These are phyloP conservation scores for Pseudotsuga menziesii DNA, from an alignment of 75 land plant species.

Conservation along the genomic window DNA sequence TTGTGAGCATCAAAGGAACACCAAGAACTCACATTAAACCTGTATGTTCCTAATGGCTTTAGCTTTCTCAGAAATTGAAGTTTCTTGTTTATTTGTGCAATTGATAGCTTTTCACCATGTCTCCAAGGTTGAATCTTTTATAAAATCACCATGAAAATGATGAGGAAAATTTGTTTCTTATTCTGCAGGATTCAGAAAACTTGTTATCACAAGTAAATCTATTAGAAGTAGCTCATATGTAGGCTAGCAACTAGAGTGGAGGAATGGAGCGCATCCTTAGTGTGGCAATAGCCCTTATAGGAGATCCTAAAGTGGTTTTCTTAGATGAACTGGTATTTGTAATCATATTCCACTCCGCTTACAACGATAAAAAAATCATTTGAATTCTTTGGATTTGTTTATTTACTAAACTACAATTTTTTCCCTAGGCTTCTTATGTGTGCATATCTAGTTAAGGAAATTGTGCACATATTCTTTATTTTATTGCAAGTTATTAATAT, in stretches of 20 bases:
- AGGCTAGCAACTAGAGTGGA: conserved; percentile 90
- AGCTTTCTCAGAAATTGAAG: neutral
- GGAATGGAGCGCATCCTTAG: conserved; percentile 97
- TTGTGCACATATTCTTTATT: neutral
- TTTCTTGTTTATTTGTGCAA: neutral
- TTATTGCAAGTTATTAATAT: neutral
- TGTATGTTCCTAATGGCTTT: conserved; percentile 31
- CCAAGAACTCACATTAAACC: conserved; percentile 44
- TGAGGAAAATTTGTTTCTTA: neutral
- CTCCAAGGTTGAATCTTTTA: neutral
- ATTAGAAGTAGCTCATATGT: conserved; percentile 49
- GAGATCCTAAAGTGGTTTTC: conserved; percentile 93
- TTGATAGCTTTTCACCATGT: neutral
- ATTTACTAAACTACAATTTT: neutral
- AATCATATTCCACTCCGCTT: neutral
- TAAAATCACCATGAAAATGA: no score
- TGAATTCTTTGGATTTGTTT: neutral
- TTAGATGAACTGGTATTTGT: conserved; percentile 86
- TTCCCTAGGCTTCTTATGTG: neutral
- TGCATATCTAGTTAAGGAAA: neutral
- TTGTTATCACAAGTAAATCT: conserved; percentile 79
- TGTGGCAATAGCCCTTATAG: conserved; percentile 89
- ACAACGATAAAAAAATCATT: neutral
- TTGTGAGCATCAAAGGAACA: conserved; percentile 90
- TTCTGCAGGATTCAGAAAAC: conserved; percentile 55